Evolutionary conservation across 352 stramenopile genomes (phyloP), one percentile per base, ranked within the genome.

Genomic region (Globisporangium carolinianum): DNA sequence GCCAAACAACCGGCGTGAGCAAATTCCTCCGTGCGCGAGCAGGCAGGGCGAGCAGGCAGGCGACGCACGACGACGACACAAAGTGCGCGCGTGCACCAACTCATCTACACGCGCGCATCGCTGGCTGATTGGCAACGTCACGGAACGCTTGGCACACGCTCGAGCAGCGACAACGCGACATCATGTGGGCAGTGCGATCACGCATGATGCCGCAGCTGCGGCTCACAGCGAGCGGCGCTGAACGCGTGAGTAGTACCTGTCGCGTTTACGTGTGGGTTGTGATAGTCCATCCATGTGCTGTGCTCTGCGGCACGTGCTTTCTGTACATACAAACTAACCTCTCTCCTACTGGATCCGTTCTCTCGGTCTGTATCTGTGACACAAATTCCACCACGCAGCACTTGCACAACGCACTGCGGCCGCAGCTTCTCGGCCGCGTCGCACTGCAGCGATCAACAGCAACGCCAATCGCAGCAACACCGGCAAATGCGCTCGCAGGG

Each of bases 401-500:
- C 55, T 11, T 57, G 35, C 57, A 62, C 45, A 42, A 52, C 15
- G 58, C 45, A 12, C 15, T 64, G 39, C 53, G 38, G 12, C 51
- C 58, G 18, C 58, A 64, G 36, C 36, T 60, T 35, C 14, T 58
- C 35, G 54, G 48, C 5, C 53, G 54, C 15, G 14, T 10, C 32
- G 50, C 35, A 5, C 37, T 53, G 18, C 42, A 62, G 39, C 42
- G 49, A n/a, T 39, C 57, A 7, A 12, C 45, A 7, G 7, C 45
- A 9, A 35, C 32, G 11, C 36, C 36, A 39, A 38, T 42, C 5
- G 7, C 17, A 4, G 17, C 51, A 10, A 39, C 50, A 5, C 11
- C 49, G 15, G 11, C 41, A 32, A 36, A 18, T 10, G 42, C 46
- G 36, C 51, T 57, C n/a, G 42, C 37, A 5, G 51, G 45, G 2